Conservation (phyloP, 129 eudicot species). For the Flaveria robusta region DNA sequence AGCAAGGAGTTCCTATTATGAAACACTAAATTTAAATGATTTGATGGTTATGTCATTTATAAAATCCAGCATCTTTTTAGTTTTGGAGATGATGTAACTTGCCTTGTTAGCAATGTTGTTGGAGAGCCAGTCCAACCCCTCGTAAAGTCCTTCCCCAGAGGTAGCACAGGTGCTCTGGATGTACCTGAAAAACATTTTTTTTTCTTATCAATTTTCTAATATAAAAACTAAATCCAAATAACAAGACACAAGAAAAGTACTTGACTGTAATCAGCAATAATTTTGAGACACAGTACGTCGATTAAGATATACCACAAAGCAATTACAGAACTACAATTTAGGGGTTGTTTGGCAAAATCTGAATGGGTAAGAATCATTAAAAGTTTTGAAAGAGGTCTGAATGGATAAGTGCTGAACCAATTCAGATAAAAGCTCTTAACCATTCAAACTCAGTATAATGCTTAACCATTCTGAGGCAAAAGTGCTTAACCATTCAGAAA, state of each 20-base stretch:
- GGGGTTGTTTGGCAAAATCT: too few relatives aligned
- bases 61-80: background rate
- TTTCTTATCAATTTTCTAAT: background rate
- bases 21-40: background rate
- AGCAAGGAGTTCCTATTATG: background rate
- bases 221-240: background rate
- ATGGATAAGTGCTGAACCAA: too few relatives aligned
- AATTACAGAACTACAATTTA: too few relatives aligned
- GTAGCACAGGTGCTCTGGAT: slow-evolving; percentile 99
- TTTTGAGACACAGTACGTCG: background rate
- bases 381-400: too few relatives aligned
- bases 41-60: background rate
- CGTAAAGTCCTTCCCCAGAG: slow-evolving; percentile 98
- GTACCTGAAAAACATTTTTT: slow-evolving; percentile 55
- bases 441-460: too few relatives aligned
- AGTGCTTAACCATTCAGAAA: too few relatives aligned
- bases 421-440: too few relatives aligned
- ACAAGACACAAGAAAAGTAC: background rate
- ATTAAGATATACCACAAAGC: background rate
- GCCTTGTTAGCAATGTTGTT: slow-evolving; percentile 99
- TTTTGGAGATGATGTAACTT: slow-evolving; percentile 31
- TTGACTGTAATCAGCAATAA: background rate
- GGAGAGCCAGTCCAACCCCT: slow-evolving; percentile 98
- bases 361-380: too few relatives aligned
- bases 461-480: too few relatives aligned